These are phyloP conservation scores for Solanum virginianum DNA, from an alignment of 257 asterid species.

Conservation along the genomic window DNA sequence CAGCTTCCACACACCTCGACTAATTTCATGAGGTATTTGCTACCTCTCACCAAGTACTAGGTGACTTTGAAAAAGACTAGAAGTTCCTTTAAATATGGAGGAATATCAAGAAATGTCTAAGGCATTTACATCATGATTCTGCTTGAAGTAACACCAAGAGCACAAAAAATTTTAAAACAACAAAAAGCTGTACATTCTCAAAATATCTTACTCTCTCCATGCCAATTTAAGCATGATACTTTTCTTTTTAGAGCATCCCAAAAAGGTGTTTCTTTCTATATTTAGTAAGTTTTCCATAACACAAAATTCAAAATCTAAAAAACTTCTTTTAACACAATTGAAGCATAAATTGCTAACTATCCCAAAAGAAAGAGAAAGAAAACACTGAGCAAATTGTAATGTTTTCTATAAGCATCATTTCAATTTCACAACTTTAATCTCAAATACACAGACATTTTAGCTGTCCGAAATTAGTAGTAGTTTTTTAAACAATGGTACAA, in stretches of 20 bases:
- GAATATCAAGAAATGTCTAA: not conserved
- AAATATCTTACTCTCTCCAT: not conserved
- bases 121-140: not conserved
- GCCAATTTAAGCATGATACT: not conserved
- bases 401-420: not conserved
- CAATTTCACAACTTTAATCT: not conserved
- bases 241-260: not conserved
- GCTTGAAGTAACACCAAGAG: not conserved
- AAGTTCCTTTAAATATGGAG: not conserved
- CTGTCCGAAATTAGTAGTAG: not conserved
- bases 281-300: not conserved
- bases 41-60: not conserved
- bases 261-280: not conserved
- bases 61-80: not conserved
- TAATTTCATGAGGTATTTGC: not conserved
- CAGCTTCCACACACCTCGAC: not conserved
- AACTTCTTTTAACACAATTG: not conserved
- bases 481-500: not conserved
- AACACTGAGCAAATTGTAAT: not conserved
- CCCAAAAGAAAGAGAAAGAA: not conserved
- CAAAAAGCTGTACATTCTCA: not conserved
- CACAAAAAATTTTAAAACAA: not conserved
- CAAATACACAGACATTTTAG: not conserved
- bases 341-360: not conserved
- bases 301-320: not conserved